Evolutionary conservation across 1,284 basidiomycete species (phyloP).

Genomic region (Naganishia cerealis): DNA sequence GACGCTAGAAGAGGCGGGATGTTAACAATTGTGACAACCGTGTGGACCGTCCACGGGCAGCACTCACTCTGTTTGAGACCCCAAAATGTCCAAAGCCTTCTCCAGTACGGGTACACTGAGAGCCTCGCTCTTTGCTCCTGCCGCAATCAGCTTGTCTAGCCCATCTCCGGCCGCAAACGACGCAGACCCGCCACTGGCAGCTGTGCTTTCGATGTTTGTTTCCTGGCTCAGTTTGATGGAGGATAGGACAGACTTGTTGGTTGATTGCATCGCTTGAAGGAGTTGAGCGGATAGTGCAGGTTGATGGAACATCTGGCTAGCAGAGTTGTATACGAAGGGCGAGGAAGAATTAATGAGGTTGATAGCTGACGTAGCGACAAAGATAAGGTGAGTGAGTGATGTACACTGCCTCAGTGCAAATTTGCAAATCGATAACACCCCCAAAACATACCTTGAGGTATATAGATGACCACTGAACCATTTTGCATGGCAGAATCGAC

Average conservation of each 20-base stretch:
- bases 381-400: background rate
- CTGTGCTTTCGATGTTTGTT: constrained; percentile 42
- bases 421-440: background rate
- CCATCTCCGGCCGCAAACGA: constrained; percentile 59
- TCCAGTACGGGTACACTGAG: constrained; percentile 68
- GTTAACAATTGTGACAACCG: background rate
- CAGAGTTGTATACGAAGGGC: constrained; percentile 70
- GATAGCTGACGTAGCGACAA: constrained; percentile 57
- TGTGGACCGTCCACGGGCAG: background rate
- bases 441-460: constrained; percentile 67
- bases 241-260: constrained; percentile 50
- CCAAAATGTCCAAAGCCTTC: constrained; percentile 66
- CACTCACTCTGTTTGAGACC: constrained; percentile 66
- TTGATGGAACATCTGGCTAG: constrained; percentile 76
- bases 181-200: constrained; percentile 31
- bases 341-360: constrained; percentile 77
- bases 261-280: constrained; percentile 46
- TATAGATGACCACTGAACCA: constrained; percentile 82
- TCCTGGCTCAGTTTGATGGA: constrained; percentile 53
- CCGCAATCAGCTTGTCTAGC: constrained; percentile 63
- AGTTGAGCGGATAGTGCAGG: constrained; percentile 56
- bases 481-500: constrained; percentile 70
- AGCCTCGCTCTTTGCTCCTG: constrained; percentile 61
- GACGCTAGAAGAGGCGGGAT: constrained; percentile 50
- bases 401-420: background rate